phyloP scores from a whole-genome alignment of 176 grass and related monocot species.

The Dactylis glomerata region DNA sequence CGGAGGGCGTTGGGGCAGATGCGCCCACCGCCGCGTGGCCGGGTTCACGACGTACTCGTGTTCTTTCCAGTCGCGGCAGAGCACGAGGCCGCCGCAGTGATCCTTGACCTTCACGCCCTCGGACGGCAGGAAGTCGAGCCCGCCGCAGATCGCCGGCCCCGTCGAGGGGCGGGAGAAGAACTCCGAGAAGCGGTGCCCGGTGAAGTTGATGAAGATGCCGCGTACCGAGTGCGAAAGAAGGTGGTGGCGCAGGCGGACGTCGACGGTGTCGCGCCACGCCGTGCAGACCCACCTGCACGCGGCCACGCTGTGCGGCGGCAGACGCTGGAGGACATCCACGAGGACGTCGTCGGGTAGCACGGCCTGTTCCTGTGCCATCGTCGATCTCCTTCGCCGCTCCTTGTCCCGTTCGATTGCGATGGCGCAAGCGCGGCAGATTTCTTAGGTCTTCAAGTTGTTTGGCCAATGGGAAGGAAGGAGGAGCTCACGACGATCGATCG shows the following conservation, averaged over 20 bases:
- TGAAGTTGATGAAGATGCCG: conserved; percentile 4
- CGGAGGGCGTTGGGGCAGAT: background rate
- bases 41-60: background rate
- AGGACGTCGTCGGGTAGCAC: background rate
- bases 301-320: background rate
- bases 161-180: background rate
- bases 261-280: background rate
- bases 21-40: background rate
- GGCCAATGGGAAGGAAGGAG: too few species aligned
- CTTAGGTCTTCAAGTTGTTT: too few species aligned
- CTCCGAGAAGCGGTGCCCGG: background rate
- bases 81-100: background rate
- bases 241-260: background rate
- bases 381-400: background rate
- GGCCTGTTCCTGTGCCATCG: background rate
- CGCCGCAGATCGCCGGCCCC: background rate
- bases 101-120: background rate
- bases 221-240: background rate
- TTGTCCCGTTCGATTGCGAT: background rate
- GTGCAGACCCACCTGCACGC: background rate
- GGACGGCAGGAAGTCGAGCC: background rate
- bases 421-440: too few species aligned
- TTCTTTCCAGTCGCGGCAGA: background rate
- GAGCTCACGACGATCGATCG: too few species aligned
- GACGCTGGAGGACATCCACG: conserved; percentile 7